Evolutionary conservation across 177 flowering plant genomes (phyloP).

Genomic region (Telopea speciosissima): DNA sequence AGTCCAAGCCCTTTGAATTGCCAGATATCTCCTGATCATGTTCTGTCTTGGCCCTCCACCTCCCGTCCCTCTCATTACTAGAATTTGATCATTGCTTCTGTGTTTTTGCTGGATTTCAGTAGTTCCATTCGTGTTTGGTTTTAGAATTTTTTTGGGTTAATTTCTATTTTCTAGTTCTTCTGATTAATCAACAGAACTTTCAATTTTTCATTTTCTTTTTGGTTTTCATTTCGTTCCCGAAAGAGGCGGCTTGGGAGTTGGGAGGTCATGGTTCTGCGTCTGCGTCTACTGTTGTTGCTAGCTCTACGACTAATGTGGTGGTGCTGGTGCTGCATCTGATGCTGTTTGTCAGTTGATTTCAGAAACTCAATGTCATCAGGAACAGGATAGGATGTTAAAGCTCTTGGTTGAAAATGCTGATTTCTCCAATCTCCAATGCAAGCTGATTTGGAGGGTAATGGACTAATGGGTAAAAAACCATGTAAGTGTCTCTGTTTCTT

Average conservation of each 20-base stretch:
- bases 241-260: background rate
- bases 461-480: too few species aligned
- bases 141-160: background rate
- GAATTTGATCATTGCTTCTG: background rate
- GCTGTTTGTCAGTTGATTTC: background rate
- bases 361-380: conserved; percentile 18
- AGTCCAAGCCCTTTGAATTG: conserved; percentile 18
- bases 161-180: background rate
- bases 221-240: background rate
- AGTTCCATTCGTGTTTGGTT: background rate
- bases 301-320: background rate
- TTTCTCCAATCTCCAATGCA: conserved; percentile 16
- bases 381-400: background rate
- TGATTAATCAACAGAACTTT: background rate
- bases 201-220: background rate
- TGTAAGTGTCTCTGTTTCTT: background rate
- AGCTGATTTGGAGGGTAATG: background rate
- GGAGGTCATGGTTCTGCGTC: background rate
- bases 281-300: background rate
- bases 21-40: conserved; percentile 28
- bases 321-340: conserved; percentile 1
- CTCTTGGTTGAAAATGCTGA: conserved; percentile 19
- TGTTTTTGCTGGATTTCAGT: background rate
- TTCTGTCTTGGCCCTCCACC: conserved; percentile 27
- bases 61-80: conserved; percentile 20